phyloP scores from a whole-genome alignment of 1,139 yeast genomes.

The Barnettozyma hawaiiensis region DNA sequence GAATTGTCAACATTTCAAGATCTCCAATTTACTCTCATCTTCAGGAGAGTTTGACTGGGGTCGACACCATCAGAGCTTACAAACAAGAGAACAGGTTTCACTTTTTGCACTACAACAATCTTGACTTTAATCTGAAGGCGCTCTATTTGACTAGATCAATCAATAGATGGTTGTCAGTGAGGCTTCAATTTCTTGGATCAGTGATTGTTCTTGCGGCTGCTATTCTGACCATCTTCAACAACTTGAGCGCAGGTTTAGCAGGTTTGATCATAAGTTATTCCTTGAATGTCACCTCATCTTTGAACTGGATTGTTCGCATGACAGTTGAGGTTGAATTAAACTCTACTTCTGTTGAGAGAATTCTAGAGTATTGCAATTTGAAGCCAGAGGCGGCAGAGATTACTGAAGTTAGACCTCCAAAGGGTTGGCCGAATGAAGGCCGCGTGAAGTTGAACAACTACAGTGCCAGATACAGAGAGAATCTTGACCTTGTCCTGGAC shows the following conservation, averaged over 20 bases:
- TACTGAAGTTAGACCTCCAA: constrained; percentile 37
- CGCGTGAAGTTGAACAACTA: constrained; percentile 50
- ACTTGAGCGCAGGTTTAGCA: constrained; percentile 60
- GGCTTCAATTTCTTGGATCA: constrained; percentile 67
- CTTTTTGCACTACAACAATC: constrained; percentile 49
- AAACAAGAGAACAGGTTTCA: constrained; percentile 48
- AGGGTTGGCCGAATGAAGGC: constrained; percentile 60
- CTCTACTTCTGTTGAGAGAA: constrained; percentile 71
- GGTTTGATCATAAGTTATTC: constrained; percentile 75
- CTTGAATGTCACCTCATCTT: constrained; percentile 52
- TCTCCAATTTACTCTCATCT: constrained; percentile 63
- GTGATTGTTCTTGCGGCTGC: constrained; percentile 57
- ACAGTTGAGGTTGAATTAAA: constrained; percentile 72
- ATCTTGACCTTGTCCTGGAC: constrained; percentile 53
- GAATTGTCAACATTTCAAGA: constrained; percentile 45
- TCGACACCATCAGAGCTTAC: constrained; percentile 55
- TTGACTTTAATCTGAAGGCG: constrained; percentile 60
- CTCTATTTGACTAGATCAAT: constrained; percentile 49
- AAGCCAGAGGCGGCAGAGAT: constrained; percentile 49
- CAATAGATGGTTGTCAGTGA: constrained; percentile 68
- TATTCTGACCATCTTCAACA: constrained; percentile 44
- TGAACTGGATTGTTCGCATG: constrained; percentile 57
- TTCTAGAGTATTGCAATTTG: constrained; percentile 63
- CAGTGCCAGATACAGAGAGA: constrained; percentile 58
- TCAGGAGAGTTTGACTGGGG: constrained; percentile 57